Evolutionary conservation across 2,329 filamentous ascomycete species (phyloP), one percentile per base, ranked within the genome.

Genomic region (Sporothrix phasma): DNA sequence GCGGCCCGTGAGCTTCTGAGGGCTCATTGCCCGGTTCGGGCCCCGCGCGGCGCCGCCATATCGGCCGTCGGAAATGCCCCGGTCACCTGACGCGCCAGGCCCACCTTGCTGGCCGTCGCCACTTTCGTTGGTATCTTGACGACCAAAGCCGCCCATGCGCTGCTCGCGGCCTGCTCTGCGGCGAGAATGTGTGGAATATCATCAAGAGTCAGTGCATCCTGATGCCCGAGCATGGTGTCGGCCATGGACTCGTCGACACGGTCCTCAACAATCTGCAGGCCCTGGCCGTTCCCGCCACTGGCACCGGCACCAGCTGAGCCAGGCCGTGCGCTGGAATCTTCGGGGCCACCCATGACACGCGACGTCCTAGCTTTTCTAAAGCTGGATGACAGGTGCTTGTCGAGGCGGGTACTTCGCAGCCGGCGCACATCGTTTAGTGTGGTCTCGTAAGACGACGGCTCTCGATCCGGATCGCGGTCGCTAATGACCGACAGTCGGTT

Each of bases 181-280:
- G 94, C 94, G 47, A 97, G 92, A 71, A 99, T 96, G 67, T 94
- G 85, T 8, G 94, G 92, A 69, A 99, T 97, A 72, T 99, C 94
- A 71, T 99, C 94, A 64, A 99, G 79, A 0, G 93, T 97, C 67
- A 99, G 84, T 26, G 91, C 91, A 75, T 97, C 92, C 71, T 93
- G 89, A 69, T 92, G 87, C 41, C 91, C 91, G 72, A 99, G 92
- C 72, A 92, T 93, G 69, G 92, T 81, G 70, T 93, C 90, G 17
- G 88, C 87, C 37, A 87, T 83, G 22, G 84, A 82, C 69, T 90
- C 88, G 59, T 86, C 84, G 68, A 86, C 84, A 58, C 84, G 82
- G 70, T 95, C 91, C 72, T 95, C 90, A 1, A 93, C 85, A 69
- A 94, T 92, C 68, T 90, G 87, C 73, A 92, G 88, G 13, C 71